These are phyloP conservation scores for Candida ulmi DNA, from an alignment of 805 yeast genomes.

Conservation along the genomic window DNA sequence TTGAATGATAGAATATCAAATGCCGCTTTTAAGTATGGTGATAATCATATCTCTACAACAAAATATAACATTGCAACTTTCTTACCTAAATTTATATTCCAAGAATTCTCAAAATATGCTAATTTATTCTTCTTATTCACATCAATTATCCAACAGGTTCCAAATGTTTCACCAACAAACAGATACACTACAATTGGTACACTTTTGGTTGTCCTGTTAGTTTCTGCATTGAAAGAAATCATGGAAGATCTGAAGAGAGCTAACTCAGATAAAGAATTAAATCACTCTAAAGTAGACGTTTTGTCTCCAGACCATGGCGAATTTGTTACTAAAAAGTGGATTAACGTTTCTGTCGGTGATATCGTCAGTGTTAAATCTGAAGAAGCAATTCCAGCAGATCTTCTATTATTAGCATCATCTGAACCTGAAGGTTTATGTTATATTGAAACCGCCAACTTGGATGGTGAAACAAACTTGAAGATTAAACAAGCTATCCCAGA, in stretches of 20 bases:
- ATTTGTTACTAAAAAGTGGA: constrained; percentile 72
- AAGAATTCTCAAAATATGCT: constrained; percentile 96
- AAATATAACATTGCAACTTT: constrained; percentile 93
- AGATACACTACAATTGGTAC: constrained; percentile 95
- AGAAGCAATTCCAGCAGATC: constrained; percentile 92
- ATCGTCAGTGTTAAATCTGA: constrained; percentile 79
- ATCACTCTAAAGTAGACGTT: constrained; percentile 69
- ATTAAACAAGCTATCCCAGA: constrained; percentile 85
- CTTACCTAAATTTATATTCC: constrained; percentile 88
- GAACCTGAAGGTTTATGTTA: constrained; percentile 98
- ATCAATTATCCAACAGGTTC: constrained; percentile 92
- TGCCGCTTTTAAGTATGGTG: constrained; percentile 50
- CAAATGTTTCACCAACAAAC: constrained; percentile 93
- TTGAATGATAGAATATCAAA: constrained; percentile 61
- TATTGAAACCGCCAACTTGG: constrained; percentile 94
- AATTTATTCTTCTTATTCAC: constrained; percentile 91
- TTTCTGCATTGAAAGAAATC: constrained; percentile 88
- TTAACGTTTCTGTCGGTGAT: constrained; percentile 86
- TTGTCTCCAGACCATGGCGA: constrained; percentile 49
- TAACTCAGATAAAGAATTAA: constrained; percentile 82
- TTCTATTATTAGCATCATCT: constrained; percentile 78
- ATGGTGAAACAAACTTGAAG: constrained; percentile 95
- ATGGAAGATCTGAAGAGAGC: constrained; percentile 88
- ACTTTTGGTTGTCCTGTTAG: constrained; percentile 72
- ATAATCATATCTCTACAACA: constrained; percentile 90